Evolutionary conservation across 106 monocot genomes (phyloP), one percentile per base, ranked within the genome.

Genomic region (Posidonia australis): DNA sequence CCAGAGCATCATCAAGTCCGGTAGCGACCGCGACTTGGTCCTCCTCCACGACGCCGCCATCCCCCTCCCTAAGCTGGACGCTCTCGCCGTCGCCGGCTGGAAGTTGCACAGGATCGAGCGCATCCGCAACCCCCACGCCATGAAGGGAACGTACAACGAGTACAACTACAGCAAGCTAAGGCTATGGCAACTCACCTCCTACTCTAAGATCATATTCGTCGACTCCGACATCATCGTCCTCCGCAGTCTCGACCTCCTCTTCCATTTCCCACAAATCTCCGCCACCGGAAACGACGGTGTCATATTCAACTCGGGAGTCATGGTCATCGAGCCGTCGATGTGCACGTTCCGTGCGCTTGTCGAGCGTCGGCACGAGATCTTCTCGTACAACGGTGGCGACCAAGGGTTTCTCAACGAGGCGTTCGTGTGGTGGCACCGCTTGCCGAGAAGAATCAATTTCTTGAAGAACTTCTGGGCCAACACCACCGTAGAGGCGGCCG

Each of bases 151-250:
- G 51, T 88, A 92, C 82, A 92, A 92, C 71, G 87, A 88, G 70
- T 82, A 92, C 76, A 92, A 92, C 78, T 92, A 78, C 92, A 92
- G 84, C 82, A 92, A 92, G 76, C 59, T 88, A 69, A 72, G 92
- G 17, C 79, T 92, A 29, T 92, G 86, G 87, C 84, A 79, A 61
- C 81, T 87, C 21, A 82, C 79, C 13, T 64, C 76, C n/a, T 92
- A 92, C 64, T 58, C 57, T 52, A 88, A 79, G 66, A 47, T 92
- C 3, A 65, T 92, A 32, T 92, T 92, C 76, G 43, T 92, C 27
- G 92, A 92, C 80, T 62, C 92, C 43, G 92, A 92, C 74, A 74
- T 88, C 62, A 10, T 83, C 51, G 82, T 92, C 60, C 80, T 92
- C 23, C 84, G 84, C 46, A 88, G 70, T 74, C 82, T 92, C 43